Percentiles rank a stretch among this genome's conserved stretches.
Evolutionary conservation across 441 rosid species (phyloP).

Genomic region (Populus hybrid): DNA sequence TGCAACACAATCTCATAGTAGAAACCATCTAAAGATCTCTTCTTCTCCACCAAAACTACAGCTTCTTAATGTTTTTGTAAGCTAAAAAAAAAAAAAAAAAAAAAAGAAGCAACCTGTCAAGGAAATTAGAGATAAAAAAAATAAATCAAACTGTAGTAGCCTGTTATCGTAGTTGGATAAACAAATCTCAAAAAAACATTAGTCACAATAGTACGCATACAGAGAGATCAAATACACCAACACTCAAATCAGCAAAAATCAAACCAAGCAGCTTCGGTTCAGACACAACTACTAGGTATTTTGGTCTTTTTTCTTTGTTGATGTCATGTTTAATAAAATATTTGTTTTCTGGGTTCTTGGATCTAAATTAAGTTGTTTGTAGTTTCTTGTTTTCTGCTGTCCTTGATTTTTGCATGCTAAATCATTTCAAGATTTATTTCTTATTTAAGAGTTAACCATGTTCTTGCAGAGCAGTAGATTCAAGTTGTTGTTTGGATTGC

Average conservation of each 20-base stretch:
- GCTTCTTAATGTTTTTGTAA: slow-evolving; percentile 12
- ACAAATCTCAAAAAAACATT: not conserved
- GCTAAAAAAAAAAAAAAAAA: not conserved
- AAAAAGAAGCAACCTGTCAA: not conserved
- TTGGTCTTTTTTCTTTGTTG: not conserved
- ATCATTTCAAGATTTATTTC: not conserved
- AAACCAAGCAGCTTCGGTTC: not conserved
- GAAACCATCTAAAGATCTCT: slow-evolving; percentile 58
- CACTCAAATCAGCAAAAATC: not conserved
- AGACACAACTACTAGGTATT: slow-evolving; percentile 14
- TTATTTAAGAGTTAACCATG: not conserved
- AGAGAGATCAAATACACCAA: not conserved
- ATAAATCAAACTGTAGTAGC: no score
- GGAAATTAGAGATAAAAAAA: not conserved
- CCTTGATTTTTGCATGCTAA: not conserved
- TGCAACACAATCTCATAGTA: slow-evolving; percentile 32
- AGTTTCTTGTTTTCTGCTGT: not conserved
- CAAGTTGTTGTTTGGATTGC: not conserved
- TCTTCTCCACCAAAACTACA: slow-evolving; percentile 14
- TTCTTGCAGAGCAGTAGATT: slow-evolving; percentile 20
- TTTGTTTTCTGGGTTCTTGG: slow-evolving; percentile 9
- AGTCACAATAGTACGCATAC: not conserved
- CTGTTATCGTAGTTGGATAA: not conserved
- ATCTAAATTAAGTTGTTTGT: slow-evolving; percentile 3
- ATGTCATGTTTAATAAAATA: not conserved